Conservation (phyloP, 768 basidiomycete species). For the Strobilomyces confusus region DNA sequence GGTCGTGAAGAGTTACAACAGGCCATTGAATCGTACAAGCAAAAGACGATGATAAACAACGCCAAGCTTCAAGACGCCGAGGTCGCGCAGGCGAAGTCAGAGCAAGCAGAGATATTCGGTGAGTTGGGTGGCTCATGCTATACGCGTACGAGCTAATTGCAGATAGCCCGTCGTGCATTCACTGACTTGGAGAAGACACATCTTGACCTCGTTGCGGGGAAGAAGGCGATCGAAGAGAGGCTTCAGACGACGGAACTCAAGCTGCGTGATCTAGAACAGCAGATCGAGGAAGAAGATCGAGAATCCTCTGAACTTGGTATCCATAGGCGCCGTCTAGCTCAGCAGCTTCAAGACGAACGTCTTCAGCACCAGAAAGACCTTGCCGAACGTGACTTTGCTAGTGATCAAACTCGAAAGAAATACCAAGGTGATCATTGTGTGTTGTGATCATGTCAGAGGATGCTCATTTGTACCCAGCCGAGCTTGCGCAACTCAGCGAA, state of each 20-base stretch:
- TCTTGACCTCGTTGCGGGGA: conserved; percentile 47
- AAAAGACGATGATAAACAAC: conserved; percentile 56
- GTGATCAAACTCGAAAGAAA: conserved; percentile 80
- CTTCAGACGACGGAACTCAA: conserved; percentile 49
- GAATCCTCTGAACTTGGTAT: conserved; percentile 63
- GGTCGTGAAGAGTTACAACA: conserved; percentile 51
- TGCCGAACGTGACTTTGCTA: conserved; percentile 71
- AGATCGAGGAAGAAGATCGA: conserved; percentile 63
- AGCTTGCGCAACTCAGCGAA: conserved; percentile 77
- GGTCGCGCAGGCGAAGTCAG: conserved; percentile 60
- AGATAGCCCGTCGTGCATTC: conserved; percentile 55
- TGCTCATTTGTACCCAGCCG: conserved; percentile 41
- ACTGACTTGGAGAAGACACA: conserved; percentile 59
- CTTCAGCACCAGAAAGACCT: conserved; percentile 77
- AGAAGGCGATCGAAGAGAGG: conserved; percentile 47
- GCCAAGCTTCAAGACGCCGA: conserved; percentile 65
- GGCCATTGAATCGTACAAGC: conserved; percentile 60
- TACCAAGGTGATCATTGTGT: conserved; percentile 58
- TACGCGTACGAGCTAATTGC: conserved; percentile 8
- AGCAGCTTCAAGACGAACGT: conserved; percentile 75
- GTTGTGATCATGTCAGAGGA: conserved; percentile 1
- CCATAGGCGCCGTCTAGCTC: conserved; percentile 63
- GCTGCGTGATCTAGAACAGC: conserved; percentile 55
- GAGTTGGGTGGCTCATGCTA: conserved; percentile 7
- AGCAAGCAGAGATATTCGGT: conserved; percentile 64